phyloP scores from a whole-genome alignment of 2,329 filamentous ascomycete genomes.

The Alternaria triticimaculans region DNA sequence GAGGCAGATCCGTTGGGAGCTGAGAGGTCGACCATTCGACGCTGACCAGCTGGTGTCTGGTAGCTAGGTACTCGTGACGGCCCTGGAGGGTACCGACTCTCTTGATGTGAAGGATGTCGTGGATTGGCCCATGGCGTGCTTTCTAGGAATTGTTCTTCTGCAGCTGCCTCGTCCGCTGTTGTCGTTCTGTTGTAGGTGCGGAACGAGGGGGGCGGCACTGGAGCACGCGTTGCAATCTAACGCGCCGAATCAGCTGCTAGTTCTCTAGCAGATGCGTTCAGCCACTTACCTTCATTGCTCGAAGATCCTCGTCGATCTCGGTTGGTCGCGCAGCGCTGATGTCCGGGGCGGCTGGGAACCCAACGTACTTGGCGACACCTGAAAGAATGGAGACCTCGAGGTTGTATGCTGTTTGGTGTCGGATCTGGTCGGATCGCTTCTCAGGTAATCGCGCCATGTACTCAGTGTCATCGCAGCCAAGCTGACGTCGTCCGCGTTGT shows the following conservation, averaged over 20 bases:
- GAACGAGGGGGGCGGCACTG: conserved; percentile 39
- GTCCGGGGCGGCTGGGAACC: conserved; percentile 92
- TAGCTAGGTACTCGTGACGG: conserved; percentile 39
- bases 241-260: conserved; percentile 31
- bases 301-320: conserved; percentile 86
- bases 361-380: conserved; percentile 91
- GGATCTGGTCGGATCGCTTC: conserved; percentile 76
- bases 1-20: conserved; percentile 49
- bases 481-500: conserved; percentile 82
- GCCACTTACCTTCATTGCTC: conserved; percentile 81
- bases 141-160: conserved; percentile 86
- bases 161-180: conserved; percentile 62
- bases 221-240: conserved; percentile 45
- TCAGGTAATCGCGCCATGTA: conserved; percentile 83
- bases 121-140: conserved; percentile 93
- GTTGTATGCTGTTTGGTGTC: conserved; percentile 90
- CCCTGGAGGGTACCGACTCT: conserved; percentile 41
- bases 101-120: conserved; percentile 59
- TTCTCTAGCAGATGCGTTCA: conserved; percentile 16
- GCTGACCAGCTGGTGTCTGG: conserved; percentile 47
- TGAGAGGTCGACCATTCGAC: conserved; percentile 43
- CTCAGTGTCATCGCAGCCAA: conserved; percentile 78
- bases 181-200: conserved; percentile 45
- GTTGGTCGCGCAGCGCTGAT: conserved; percentile 73
- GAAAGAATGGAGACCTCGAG: conserved; percentile 91